Conservation (phyloP, 2,329 filamentous ascomycete species). For the Diaporthe sp. region DNA sequence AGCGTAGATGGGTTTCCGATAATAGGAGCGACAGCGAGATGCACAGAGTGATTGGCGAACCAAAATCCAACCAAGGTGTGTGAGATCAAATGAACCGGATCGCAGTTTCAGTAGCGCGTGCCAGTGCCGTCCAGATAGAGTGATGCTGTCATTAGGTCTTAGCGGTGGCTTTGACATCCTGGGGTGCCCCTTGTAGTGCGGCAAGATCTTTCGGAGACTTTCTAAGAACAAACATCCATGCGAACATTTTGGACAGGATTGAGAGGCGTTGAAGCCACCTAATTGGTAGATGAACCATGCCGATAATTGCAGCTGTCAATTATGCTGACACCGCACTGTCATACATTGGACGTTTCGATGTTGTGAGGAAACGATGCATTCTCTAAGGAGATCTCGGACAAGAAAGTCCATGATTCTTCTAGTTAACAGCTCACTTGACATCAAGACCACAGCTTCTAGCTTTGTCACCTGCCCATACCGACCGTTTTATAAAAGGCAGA, state of each 20-base stretch:
- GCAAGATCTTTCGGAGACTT: neutral
- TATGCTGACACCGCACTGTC: too few relatives aligned
- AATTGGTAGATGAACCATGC: neutral
- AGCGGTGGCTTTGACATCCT: neutral
- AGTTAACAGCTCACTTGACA: too few relatives aligned
- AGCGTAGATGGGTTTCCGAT: neutral
- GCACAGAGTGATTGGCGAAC: neutral
- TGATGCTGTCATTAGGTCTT: conserved; percentile 20
- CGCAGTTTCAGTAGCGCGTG: neutral
- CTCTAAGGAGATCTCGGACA: neutral
- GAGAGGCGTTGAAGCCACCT: neutral
- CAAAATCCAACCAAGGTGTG: neutral
- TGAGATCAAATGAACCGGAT: neutral
- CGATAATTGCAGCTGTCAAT: neutral
- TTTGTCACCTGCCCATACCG: neutral
- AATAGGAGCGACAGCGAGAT: neutral
- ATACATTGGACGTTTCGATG: neutral
- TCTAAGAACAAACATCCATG: neutral
- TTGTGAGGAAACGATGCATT: neutral
- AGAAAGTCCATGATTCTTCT: neutral
- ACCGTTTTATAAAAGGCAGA: neutral
- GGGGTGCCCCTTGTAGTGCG: neutral
- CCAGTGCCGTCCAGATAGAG: neutral
- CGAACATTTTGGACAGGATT: neutral
- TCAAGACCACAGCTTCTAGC: neutral